Conservation (phyloP, 441 rosid species). For the Syzygium malaccense region DNA sequence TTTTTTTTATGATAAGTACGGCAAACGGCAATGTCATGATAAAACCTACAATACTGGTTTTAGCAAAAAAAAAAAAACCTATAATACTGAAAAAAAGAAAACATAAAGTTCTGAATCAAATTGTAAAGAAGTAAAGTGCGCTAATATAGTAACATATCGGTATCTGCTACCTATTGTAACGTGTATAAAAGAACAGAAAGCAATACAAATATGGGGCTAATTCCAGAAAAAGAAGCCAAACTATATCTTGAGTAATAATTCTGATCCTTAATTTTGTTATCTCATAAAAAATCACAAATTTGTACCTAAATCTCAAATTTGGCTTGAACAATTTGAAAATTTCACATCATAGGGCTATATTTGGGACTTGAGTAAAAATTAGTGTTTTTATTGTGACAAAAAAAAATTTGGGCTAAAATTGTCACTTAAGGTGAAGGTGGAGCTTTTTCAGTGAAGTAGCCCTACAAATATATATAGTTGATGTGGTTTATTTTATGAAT, state of each 20-base stretch:
- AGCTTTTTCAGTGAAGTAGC: too few species aligned
- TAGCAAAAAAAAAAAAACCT: neutral
- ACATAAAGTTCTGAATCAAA: neutral
- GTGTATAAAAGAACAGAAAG: neutral
- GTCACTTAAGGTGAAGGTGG: too few species aligned
- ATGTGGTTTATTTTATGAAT: neutral
- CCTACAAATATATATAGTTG: neutral
- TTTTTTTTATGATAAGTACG: neutral
- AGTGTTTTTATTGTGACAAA: too few species aligned
- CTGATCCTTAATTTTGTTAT: too few species aligned
- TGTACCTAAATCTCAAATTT: too few species aligned
- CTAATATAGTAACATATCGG: neutral
- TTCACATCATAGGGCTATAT: too few species aligned
- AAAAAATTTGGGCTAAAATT: too few species aligned
- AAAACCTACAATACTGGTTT: neutral
- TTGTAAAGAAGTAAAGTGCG: neutral
- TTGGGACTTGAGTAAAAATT: too few species aligned
- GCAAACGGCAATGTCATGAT: neutral
- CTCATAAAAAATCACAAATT: too few species aligned
- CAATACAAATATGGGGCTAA: neutral
- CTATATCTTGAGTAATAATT: too few species aligned
- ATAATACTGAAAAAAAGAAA: neutral
- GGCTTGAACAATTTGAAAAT: too few species aligned
- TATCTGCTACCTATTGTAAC: neutral
- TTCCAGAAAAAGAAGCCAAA: too few species aligned